Evolutionary conservation across 176 grass and related monocot species (phyloP).

Genomic region (Bolboschoenus planiculmis): DNA sequence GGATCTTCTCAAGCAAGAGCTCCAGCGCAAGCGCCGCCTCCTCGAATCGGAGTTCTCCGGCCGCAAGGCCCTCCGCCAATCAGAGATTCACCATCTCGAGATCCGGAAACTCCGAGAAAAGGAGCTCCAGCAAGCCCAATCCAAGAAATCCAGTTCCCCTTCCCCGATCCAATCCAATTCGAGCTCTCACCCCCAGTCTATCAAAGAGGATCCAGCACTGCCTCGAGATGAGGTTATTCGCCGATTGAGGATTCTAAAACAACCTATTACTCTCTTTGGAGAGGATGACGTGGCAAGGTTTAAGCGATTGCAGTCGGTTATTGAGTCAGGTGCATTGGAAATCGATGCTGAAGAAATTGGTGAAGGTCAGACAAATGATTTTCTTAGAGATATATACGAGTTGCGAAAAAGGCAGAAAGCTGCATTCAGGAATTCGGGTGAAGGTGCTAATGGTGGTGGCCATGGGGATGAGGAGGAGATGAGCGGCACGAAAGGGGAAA

Average conservation of each 20-base stretch:
- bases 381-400: constrained; percentile 63
- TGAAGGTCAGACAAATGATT: constrained; percentile 82
- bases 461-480: constrained; percentile 22
- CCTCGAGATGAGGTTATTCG: constrained; percentile 57
- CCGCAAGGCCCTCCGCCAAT: constrained; percentile 41
- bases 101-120: constrained; percentile 40
- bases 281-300: constrained; percentile 54
- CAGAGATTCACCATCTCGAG: constrained; percentile 52
- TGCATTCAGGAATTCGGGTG: constrained; percentile 14
- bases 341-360: constrained; percentile 50
- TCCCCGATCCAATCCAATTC: background rate
- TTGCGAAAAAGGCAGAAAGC: constrained; percentile 31
- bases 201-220: constrained; percentile 15
- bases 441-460: constrained; percentile 7
- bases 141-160: constrained; percentile 24
- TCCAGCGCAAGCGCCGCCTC: constrained; percentile 52
- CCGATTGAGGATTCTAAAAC: constrained; percentile 49
- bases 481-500: constrained; percentile 3
- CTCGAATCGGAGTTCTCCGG: constrained; percentile 51
- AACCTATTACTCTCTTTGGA: constrained; percentile 58
- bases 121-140: constrained; percentile 31
- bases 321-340: constrained; percentile 35
- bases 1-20: constrained; percentile 75
- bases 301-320: constrained; percentile 32
- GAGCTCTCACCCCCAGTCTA: background rate